These are phyloP conservation scores for Nepenthes alata DNA, from an alignment of 179 eudicot genomes.

Conservation along the genomic window DNA sequence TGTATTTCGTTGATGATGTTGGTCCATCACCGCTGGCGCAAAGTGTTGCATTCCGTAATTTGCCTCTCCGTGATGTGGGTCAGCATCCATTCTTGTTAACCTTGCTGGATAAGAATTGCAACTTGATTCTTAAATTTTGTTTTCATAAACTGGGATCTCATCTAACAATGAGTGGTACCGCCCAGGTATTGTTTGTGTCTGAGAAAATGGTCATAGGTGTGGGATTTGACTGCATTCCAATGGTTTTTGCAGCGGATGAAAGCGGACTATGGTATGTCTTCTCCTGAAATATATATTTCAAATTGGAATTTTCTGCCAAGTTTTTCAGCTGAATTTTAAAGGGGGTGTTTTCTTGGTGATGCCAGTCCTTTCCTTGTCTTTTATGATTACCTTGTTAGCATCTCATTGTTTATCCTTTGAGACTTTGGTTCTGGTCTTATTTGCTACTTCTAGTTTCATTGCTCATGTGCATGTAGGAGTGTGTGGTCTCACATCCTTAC, in stretches of 20 bases:
- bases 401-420: too few species aligned
- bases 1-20: conserved; percentile 93
- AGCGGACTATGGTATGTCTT: conserved; percentile 69
- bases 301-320: too few species aligned
- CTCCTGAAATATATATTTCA: too few species aligned
- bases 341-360: too few species aligned
- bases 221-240: conserved; percentile 89
- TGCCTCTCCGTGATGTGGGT: conserved; percentile 99
- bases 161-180: conserved; percentile 10
- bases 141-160: conserved; percentile 8
- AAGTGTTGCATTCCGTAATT: conserved; percentile 82
- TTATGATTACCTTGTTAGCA: too few species aligned
- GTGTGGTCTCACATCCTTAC: not conserved
- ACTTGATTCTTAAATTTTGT: not conserved
- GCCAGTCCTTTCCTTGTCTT: too few species aligned
- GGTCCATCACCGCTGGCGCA: conserved; percentile 98
- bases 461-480: too few species aligned
- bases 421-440: too few species aligned
- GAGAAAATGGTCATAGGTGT: conserved; percentile 89
- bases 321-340: too few species aligned
- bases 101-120: conserved; percentile 6
- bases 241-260: conserved; percentile 89
- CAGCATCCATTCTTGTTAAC: conserved; percentile 74
- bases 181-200: conserved; percentile 78
- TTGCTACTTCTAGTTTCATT: too few species aligned